Evolutionary conservation across 2,329 filamentous ascomycete species (phyloP).

Genomic region (Pseudocercospora vitis): DNA sequence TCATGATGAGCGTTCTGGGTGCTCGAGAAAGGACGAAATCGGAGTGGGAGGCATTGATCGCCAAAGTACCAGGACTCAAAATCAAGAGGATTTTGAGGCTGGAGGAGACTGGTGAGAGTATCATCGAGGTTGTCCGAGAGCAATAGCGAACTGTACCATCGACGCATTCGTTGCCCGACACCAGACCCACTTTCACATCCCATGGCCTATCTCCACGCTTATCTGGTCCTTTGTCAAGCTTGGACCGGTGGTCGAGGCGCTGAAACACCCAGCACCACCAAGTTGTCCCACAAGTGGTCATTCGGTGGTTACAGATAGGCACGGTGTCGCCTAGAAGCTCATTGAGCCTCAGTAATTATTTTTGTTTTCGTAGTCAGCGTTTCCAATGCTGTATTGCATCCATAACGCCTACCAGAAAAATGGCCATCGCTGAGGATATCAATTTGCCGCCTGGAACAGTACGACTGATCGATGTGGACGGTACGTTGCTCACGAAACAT

Average conservation of each 20-base stretch:
- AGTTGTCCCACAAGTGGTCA: neutral
- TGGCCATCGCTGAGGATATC: neutral
- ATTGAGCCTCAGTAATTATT: too few species aligned
- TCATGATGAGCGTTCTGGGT: neutral
- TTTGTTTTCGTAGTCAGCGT: too few species aligned
- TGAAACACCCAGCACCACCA: neutral
- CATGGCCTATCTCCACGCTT: conserved; percentile 5
- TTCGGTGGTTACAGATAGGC: neutral
- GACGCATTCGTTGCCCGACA: neutral
- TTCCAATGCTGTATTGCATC: too few species aligned
- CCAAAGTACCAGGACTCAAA: neutral
- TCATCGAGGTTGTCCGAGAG: conserved; percentile 4
- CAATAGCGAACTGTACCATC: neutral
- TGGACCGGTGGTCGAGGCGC: neutral
- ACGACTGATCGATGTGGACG: conserved; percentile 44
- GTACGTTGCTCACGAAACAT: conserved; percentile 40
- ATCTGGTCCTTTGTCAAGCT: conserved; percentile 1
- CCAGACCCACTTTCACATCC: conserved; percentile 1
- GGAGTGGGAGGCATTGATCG: conserved; percentile 2
- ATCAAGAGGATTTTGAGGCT: neutral
- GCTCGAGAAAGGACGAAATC: neutral
- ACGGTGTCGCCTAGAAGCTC: conserved; percentile 2
- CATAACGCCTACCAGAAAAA: neutral
- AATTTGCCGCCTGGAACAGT: conserved; percentile 42
- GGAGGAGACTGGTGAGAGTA: neutral